Evolutionary conservation across 768 basidiomycete genomes (phyloP).

Genomic region (Mrakia gelida): DNA sequence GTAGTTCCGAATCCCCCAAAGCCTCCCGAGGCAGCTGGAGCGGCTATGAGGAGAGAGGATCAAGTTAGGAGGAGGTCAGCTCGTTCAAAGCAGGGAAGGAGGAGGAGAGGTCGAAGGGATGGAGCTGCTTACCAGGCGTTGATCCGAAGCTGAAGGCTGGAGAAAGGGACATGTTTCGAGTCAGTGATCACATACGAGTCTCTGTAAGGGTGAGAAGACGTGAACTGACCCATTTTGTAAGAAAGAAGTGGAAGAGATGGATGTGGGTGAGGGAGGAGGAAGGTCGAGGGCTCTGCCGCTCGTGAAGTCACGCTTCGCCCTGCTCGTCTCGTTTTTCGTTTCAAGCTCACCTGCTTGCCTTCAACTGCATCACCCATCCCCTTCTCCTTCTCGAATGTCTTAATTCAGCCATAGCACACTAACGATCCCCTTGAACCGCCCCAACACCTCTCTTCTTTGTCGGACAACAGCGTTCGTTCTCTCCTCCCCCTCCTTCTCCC

Average conservation of each 20-base stretch:
- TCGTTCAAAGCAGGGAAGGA: background rate
- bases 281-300: no score
- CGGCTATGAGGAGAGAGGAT: background rate
- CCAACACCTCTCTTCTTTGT: background rate
- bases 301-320: background rate
- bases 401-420: no score
- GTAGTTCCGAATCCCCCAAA: background rate
- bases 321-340: background rate
- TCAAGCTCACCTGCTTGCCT: background rate
- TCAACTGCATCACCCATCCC: background rate
- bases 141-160: conserved; percentile 25
- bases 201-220: background rate
- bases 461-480: background rate
- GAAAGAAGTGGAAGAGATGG: background rate
- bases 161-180: background rate
- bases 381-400: no score
- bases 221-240: background rate
- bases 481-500: background rate
- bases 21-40: conserved; percentile 14
- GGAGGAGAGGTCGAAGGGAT: background rate
- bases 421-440: background rate
- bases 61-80: background rate
- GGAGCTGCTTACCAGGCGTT: background rate
- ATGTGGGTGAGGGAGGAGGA: no score
- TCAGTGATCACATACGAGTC: background rate